Percentiles rank a stretch among this genome's conserved stretches.
Evolutionary conservation across 1,284 basidiomycete genomes (phyloP).

Genomic region (Dichomitus squalens): DNA sequence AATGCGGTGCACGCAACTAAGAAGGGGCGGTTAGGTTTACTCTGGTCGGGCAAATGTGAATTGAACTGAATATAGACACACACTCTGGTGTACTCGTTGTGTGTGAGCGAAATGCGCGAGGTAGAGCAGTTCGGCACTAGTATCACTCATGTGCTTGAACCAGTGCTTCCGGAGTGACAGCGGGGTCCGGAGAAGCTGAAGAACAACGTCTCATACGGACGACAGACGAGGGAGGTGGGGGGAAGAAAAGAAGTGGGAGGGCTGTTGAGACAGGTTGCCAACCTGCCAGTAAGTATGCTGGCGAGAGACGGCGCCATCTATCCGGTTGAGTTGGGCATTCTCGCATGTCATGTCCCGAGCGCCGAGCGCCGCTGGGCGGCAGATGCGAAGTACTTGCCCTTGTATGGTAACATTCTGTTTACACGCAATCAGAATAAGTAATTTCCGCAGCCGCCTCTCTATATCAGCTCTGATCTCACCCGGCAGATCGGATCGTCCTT

Average conservation of each 20-base stretch:
- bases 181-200: not conserved
- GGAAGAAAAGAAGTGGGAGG: not conserved
- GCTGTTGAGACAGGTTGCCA: not conserved
- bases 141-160: conserved; percentile 13
- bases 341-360: not conserved
- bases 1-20: conserved; percentile 13
- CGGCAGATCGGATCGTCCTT: not conserved
- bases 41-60: not conserved
- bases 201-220: conserved; percentile 13
- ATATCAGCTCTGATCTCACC: not conserved
- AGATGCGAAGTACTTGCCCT: not conserved
- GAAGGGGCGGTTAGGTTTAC: not conserved
- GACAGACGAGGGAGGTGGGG: not conserved
- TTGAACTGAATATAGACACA: not conserved
- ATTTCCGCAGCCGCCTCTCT: conserved; percentile 1
- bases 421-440: not conserved
- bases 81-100: not conserved
- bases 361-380: not conserved
- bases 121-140: conserved; percentile 14
- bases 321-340: conserved; percentile 8
- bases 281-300: not conserved
- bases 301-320: conserved; percentile 1
- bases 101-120: not conserved
- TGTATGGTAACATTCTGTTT: conserved; percentile 6
- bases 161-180: conserved; percentile 4